Conservation (phyloP, 192 early-diverging fungal genomes). For the Coemansia umbellata region DNA sequence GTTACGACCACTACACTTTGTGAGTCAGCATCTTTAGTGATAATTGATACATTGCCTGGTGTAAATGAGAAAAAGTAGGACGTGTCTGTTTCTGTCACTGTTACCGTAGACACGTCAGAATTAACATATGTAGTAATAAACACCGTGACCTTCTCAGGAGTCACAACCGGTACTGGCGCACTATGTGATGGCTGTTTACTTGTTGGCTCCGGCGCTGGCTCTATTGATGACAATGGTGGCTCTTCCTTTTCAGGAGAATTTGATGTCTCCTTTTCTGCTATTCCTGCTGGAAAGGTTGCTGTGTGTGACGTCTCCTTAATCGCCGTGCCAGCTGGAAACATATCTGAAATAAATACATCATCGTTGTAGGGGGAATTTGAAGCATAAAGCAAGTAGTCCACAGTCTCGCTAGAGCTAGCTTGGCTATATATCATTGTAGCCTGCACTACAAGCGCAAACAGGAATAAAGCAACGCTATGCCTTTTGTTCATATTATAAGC, state of each 20-base stretch:
- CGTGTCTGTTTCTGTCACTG: background rate
- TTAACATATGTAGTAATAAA: background rate
- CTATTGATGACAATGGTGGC: background rate
- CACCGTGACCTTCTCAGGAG: too few species aligned
- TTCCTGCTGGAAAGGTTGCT: conserved; percentile 1
- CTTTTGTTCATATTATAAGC: background rate
- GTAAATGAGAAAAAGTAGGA: background rate
- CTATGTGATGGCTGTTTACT: background rate
- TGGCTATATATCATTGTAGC: background rate
- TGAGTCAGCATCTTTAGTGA: background rate
- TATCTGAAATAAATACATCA: background rate
- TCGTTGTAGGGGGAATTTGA: background rate
- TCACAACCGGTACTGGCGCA: too few species aligned
- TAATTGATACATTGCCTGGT: background rate
- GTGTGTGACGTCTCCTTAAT: background rate
- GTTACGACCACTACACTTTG: background rate
- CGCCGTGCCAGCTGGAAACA: background rate
- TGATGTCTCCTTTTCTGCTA: conserved; percentile 18
- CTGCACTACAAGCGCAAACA: background rate
- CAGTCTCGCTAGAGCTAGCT: too few species aligned
- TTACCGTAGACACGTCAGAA: background rate
- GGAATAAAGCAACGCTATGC: background rate
- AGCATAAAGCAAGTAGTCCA: background rate
- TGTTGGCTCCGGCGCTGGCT: too few species aligned
- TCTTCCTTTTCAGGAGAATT: too few species aligned